Evolutionary conservation across 768 basidiomycete species (phyloP).

Genomic region (Calocera viscosa): DNA sequence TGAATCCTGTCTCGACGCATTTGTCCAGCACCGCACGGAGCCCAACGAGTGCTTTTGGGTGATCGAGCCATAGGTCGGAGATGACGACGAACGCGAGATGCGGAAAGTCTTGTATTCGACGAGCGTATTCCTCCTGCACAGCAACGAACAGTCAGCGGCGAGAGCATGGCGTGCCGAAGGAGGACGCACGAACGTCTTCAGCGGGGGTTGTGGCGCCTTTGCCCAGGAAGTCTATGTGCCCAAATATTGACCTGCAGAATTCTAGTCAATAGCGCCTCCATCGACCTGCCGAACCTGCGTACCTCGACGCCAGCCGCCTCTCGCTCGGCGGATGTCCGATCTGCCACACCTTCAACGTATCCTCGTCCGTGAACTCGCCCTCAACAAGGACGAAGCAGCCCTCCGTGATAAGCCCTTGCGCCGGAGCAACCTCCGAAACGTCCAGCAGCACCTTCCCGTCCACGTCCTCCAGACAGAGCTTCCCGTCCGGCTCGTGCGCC

Average conservation of each 20-base stretch:
- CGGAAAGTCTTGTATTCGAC: slow-evolving; percentile 54
- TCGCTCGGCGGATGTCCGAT: slow-evolving; percentile 98
- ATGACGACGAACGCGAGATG: slow-evolving; percentile 83
- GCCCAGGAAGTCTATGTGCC: slow-evolving; percentile 95
- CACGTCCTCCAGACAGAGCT: slow-evolving; percentile 80
- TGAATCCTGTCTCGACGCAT: slow-evolving; percentile 72
- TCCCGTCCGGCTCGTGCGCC: slow-evolving; percentile 76
- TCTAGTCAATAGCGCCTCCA: neutral
- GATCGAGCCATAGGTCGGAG: slow-evolving; percentile 93
- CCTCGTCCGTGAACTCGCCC: slow-evolving; percentile 91
- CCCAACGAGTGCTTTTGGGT: slow-evolving; percentile 65
- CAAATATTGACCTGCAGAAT: slow-evolving; percentile 66
- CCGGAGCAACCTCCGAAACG: slow-evolving; percentile 81
- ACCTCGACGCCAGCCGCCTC: slow-evolving; percentile 72
- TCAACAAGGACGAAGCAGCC: slow-evolving; percentile 91
- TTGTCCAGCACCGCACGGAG: slow-evolving; percentile 80
- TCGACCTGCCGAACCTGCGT: slow-evolving; percentile 18
- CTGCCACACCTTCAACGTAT: slow-evolving; percentile 74
- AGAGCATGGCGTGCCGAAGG: neutral
- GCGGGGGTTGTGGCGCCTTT: slow-evolving; percentile 77
- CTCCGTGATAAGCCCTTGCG: slow-evolving; percentile 92
- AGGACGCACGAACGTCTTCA: slow-evolving; percentile 59
- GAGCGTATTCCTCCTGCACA: slow-evolving; percentile 45
- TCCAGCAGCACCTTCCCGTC: slow-evolving; percentile 86
- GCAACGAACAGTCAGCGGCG: neutral